These are phyloP conservation scores for Phytopythium vexans DNA, from an alignment of 352 stramenopile species.

Conservation along the genomic window DNA sequence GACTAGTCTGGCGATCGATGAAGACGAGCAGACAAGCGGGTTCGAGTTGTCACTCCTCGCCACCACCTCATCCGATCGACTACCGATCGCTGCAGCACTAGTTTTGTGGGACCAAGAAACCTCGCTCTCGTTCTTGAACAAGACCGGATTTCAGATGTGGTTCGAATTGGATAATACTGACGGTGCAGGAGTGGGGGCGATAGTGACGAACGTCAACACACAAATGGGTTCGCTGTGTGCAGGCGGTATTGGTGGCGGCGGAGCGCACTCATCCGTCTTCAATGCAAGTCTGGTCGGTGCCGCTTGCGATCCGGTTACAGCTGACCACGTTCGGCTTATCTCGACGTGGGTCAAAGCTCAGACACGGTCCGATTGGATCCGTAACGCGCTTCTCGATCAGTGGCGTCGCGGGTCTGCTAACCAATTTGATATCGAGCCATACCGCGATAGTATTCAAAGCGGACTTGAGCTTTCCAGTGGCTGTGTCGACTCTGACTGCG, in stretches of 20 bases:
- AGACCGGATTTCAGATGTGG: conserved; percentile 49
- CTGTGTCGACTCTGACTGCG: conserved; percentile 20
- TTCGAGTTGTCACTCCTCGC: conserved; percentile 43
- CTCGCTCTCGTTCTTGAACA: conserved; percentile 41
- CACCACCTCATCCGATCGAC: conserved; percentile 9
- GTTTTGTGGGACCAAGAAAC: conserved; percentile 43
- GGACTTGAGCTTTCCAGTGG: conserved; percentile 50
- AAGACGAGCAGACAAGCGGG: conserved; percentile 29
- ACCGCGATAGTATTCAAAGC: conserved; percentile 36
- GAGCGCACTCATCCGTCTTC: conserved; percentile 45
- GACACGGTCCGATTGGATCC: conserved; percentile 25
- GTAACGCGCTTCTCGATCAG: conserved; percentile 48
- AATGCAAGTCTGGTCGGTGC: conserved; percentile 28
- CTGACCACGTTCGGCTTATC: conserved; percentile 29
- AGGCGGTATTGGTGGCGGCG: conserved; percentile 18
- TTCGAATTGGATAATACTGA: conserved; percentile 9
- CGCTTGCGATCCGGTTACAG: conserved; percentile 26
- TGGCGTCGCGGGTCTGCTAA: conserved; percentile 51
- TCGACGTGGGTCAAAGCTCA: conserved; percentile 31
- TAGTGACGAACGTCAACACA: conserved; percentile 34
- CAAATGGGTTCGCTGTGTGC: conserved; percentile 19
- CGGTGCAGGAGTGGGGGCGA: neutral
- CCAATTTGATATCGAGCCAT: conserved; percentile 59
- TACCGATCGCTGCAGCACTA: conserved; percentile 32
- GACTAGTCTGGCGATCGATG: conserved; percentile 42